phyloP scores from a whole-genome alignment of 1,284 basidiomycete genomes.

The Heterobasidion occidentale region DNA sequence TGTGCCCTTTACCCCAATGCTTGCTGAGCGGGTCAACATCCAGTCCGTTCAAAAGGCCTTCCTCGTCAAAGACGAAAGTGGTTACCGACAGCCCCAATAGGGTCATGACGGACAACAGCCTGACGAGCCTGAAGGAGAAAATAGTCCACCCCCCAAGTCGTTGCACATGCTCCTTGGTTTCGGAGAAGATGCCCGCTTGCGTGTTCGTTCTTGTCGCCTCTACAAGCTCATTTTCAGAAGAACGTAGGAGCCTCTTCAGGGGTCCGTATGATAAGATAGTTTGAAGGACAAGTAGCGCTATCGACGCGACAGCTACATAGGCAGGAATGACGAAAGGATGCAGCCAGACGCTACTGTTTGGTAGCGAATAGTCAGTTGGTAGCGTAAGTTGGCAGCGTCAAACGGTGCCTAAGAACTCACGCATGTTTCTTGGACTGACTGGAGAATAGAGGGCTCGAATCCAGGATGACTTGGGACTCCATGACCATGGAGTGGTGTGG shows the following conservation, averaged over 20 bases:
- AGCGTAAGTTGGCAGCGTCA: neutral
- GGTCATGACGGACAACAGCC: conserved; percentile 13
- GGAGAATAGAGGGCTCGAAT: neutral
- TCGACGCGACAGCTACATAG: conserved; percentile 5
- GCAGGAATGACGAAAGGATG: conserved; percentile 9
- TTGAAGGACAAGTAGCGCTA: neutral
- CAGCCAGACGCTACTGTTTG: conserved; percentile 3
- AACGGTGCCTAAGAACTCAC: neutral
- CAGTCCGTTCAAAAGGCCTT: neutral
- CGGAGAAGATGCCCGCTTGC: conserved; percentile 5
- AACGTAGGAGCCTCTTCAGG: neutral
- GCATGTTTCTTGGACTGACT: neutral
- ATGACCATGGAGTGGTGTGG: neutral
- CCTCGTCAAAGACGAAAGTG: conserved; percentile 10
- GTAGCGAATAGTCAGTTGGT: neutral
- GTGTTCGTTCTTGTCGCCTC: neutral
- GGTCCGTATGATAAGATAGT: neutral
- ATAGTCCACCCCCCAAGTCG: conserved; percentile 16
- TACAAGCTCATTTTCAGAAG: neutral
- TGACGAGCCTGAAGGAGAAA: conserved; percentile 16
- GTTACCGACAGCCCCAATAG: conserved; percentile 13
- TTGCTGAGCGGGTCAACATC: neutral
- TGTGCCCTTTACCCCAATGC: conserved; percentile 1
- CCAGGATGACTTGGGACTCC: neutral
- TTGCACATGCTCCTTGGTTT: conserved; percentile 3